Evolutionary conservation across 2,329 filamentous ascomycete species (phyloP).

Genomic region (Penicillium sp.): DNA sequence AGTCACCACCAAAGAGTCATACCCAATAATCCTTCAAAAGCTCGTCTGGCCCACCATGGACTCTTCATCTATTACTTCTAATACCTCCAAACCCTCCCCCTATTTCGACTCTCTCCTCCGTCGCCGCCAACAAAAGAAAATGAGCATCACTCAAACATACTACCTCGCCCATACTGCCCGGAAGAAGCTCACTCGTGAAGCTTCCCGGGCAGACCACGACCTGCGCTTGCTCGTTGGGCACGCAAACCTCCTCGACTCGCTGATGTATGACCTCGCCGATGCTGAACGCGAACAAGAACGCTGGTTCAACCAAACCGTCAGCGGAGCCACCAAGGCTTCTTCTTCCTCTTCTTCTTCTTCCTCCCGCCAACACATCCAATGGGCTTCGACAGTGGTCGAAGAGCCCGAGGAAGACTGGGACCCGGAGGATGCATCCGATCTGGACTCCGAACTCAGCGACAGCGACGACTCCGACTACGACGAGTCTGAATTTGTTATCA

Average conservation of each 20-base stretch:
- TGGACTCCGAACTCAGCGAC: conserved; percentile 54
- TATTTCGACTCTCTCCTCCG: conserved; percentile 44
- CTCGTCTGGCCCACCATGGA: conserved; percentile 28
- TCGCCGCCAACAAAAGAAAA: conserved; percentile 67
- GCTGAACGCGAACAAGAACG: conserved; percentile 93
- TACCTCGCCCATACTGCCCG: conserved; percentile 95
- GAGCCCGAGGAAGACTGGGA: conserved; percentile 66
- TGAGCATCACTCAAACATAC: conserved; percentile 98
- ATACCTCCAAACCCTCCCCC: conserved; percentile 34
- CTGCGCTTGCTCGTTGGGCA: conserved; percentile 93
- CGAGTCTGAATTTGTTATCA: conserved; percentile 39
- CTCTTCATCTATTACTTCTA: conserved; percentile 14
- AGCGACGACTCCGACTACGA: conserved; percentile 50
- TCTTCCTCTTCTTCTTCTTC: conserved; percentile 27
- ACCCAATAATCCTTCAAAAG: conserved; percentile 29
- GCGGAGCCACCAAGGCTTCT: conserved; percentile 61
- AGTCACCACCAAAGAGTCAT: conserved; percentile 37
- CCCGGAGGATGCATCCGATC: conserved; percentile 59
- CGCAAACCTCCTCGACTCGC: conserved; percentile 92
- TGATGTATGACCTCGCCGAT: conserved; percentile 89
- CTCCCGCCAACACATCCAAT: conserved; percentile 73
- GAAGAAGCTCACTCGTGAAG: conserved; percentile 91
- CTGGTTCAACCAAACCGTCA: conserved; percentile 97
- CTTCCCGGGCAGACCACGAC: conserved; percentile 87
- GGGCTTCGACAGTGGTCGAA: conserved; percentile 77